These are phyloP conservation scores for Solioccasus polychromus DNA, from an alignment of 768 basidiomycete genomes.

Conservation along the genomic window DNA sequence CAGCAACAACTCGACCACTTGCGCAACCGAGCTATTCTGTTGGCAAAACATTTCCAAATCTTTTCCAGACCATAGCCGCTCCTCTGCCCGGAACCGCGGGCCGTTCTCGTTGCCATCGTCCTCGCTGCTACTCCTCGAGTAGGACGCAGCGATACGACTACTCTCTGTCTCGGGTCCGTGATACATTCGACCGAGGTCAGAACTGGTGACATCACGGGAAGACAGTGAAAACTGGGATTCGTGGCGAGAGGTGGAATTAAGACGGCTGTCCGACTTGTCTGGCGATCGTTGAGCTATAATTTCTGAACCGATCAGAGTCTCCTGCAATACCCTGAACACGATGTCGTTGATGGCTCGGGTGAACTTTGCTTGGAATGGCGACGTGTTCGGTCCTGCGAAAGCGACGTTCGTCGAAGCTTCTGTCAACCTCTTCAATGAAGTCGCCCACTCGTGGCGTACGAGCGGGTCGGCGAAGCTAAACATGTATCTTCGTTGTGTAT, in stretches of 20 bases:
- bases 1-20: constrained; percentile 65
- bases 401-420: constrained; percentile 40
- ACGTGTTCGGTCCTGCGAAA: constrained; percentile 28
- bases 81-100: constrained; percentile 38
- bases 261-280: constrained; percentile 33
- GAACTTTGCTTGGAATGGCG: constrained; percentile 43
- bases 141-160: constrained; percentile 17
- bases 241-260: constrained; percentile 17
- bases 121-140: constrained; percentile 30
- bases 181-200: constrained; percentile 49
- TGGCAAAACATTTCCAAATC: constrained; percentile 82
- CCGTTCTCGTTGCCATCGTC: constrained; percentile 31
- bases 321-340: constrained; percentile 81
- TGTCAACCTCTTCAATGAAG: constrained; percentile 64
- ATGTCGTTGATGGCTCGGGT: constrained; percentile 69
- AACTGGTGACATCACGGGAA: constrained; percentile 23
- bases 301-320: constrained; percentile 61
- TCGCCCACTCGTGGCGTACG: constrained; percentile 71
- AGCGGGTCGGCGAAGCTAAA: constrained; percentile 86
- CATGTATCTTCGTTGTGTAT: constrained; percentile 83
- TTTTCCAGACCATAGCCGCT: constrained; percentile 70
- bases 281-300: constrained; percentile 20
- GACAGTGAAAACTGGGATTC: constrained; percentile 25
- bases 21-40: constrained; percentile 85
- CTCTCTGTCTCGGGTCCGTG: constrained; percentile 61